A percentile compares a stretch with the other conserved stretches of the same genome.
phyloP scores from a whole-genome alignment of 306 rosid genomes.

The Quercus engelmannii region DNA sequence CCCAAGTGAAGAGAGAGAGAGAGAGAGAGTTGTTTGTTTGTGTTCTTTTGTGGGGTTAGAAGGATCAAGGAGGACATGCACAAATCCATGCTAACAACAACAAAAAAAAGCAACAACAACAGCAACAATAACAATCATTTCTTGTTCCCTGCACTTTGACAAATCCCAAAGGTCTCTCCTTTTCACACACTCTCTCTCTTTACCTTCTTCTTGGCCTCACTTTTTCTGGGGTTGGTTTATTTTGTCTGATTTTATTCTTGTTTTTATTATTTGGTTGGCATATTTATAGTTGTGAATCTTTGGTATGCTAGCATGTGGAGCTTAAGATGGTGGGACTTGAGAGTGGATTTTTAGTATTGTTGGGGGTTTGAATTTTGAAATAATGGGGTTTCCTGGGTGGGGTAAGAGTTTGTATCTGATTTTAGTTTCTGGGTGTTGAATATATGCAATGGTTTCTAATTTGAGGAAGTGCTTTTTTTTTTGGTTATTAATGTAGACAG shows the following conservation, averaged over 20 bases:
- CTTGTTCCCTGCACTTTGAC: constrained; percentile 10
- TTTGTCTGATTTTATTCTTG: background rate
- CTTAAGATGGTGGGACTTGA: constrained; percentile 20
- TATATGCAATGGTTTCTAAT: constrained; percentile 20
- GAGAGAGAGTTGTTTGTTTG: background rate
- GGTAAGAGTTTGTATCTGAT: constrained; percentile 7
- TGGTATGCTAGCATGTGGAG: constrained; percentile 25
- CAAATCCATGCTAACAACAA: constrained; percentile 5
- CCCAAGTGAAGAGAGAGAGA: background rate
- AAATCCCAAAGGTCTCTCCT: constrained; percentile 22
- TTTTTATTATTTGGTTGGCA: background rate
- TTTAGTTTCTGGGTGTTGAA: constrained; percentile 14
- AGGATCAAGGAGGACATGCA: constrained; percentile 18
- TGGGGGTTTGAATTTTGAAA: background rate
- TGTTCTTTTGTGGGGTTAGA: constrained; percentile 2
- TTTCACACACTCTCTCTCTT: background rate
- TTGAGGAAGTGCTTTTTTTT: constrained; percentile 1
- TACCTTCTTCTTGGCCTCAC: background rate
- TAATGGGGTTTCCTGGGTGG: constrained; percentile 18
- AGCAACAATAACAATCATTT: constrained; percentile 18
- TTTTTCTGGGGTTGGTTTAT: background rate
- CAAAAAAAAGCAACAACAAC: background rate
- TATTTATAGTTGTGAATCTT: constrained; percentile 15
- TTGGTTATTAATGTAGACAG: constrained; percentile 4
- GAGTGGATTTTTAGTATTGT: background rate